Evolutionary conservation across 495 filamentous ascomycete genomes (phyloP).

Genomic region (Xylaria sp.): DNA sequence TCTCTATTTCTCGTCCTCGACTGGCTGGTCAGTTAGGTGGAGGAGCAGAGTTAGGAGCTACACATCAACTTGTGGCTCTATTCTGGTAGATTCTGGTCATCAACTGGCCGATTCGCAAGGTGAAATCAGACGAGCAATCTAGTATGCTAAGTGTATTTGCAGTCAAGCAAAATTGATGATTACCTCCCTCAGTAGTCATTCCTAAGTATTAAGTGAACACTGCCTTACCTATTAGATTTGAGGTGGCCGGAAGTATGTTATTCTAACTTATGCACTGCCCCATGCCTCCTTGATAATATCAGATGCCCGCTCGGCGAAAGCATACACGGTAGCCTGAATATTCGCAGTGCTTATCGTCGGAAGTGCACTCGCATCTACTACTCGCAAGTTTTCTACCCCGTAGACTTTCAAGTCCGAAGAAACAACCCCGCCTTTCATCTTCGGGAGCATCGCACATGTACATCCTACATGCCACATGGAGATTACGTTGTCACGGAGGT

Average conservation of each 20-base stretch:
- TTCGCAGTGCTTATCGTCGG: slow-evolving; percentile 55
- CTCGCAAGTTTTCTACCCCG: slow-evolving; percentile 52
- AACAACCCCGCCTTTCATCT: slow-evolving; percentile 48
- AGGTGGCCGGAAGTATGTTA: too few species aligned
- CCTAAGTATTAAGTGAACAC: neutral
- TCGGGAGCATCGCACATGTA: slow-evolving; percentile 53
- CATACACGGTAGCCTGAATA: slow-evolving; percentile 59
- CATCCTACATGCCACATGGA: slow-evolving; percentile 46
- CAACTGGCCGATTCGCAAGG: neutral
- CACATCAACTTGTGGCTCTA: neutral
- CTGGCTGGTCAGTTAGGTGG: neutral
- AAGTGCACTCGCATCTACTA: slow-evolving; percentile 63
- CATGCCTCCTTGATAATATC: slow-evolving; percentile 56
- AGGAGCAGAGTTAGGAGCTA: neutral
- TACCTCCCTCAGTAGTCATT: neutral
- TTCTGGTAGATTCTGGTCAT: neutral
- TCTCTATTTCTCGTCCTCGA: neutral
- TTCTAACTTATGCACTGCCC: neutral
- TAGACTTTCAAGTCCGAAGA: slow-evolving; percentile 54
- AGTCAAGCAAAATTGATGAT: neutral
- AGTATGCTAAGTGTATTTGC: neutral
- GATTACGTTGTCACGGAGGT: slow-evolving; percentile 21
- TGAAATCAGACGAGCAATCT: neutral
- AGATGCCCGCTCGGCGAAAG: slow-evolving; percentile 60
- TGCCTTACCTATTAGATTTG: too few species aligned